These are phyloP conservation scores for Terana coerulea DNA, from an alignment of 768 basidiomycete species.

Conservation along the genomic window DNA sequence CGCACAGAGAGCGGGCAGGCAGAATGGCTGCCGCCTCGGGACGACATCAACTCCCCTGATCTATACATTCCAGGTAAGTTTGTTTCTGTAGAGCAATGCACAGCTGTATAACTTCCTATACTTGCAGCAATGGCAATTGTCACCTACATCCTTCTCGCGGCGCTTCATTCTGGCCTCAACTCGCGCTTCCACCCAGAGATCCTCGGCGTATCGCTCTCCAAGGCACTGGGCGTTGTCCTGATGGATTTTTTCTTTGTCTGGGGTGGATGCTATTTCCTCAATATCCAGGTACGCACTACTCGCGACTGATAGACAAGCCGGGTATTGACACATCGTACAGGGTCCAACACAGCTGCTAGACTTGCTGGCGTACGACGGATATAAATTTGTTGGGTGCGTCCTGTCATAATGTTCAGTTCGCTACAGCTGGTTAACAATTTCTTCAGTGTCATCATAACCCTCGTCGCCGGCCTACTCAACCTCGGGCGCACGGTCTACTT, in stretches of 20 bases:
- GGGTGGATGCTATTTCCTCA: slow-evolving; percentile 89
- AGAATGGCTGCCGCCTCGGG: slow-evolving; percentile 86
- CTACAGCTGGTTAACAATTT: not conserved
- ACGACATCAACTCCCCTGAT: slow-evolving; percentile 95
- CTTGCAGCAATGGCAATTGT: slow-evolving; percentile 87
- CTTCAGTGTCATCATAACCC: slow-evolving; percentile 76
- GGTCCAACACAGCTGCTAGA: slow-evolving; percentile 71
- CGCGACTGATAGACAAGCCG: not conserved
- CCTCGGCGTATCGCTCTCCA: slow-evolving; percentile 81
- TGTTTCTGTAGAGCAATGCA: not conserved
- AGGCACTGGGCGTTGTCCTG: slow-evolving; percentile 78
- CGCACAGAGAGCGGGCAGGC: slow-evolving; percentile 62
- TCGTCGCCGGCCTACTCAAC: slow-evolving; percentile 68
- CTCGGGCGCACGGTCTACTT: slow-evolving; percentile 61
- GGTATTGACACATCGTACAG: slow-evolving; percentile 25
- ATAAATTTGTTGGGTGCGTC: slow-evolving; percentile 93
- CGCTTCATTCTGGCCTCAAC: slow-evolving; percentile 78
- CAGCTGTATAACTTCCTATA: no score
- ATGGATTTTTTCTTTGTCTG: slow-evolving; percentile 89
- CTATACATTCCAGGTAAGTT: slow-evolving; percentile 87
- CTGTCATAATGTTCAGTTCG: not conserved
- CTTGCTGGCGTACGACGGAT: slow-evolving; percentile 89
- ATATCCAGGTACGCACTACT: slow-evolving; percentile 44
- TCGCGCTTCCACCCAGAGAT: slow-evolving; percentile 85
- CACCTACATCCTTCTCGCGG: slow-evolving; percentile 90